Base-by-base conservation (phyloP, 345 rosid species). In the Lepidium africanum region DNA sequence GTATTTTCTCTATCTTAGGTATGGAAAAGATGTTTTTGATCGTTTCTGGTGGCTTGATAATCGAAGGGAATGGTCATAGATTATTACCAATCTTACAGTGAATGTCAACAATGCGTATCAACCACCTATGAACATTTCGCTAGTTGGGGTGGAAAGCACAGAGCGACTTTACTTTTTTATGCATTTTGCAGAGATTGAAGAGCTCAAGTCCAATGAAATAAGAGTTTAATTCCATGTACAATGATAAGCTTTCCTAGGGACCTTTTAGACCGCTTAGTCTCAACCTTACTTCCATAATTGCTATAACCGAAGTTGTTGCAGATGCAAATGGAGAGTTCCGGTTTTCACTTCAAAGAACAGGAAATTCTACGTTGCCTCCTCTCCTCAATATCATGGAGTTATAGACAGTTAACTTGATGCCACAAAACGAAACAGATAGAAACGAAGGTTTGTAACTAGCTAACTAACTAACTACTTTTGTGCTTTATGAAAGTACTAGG, bases 171-270 rank as follows among this genome's bases (percentile, higher is more conserved):
- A 65, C 21, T 10, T 52, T 10, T 67, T 19, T 46, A 16, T 81
- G 62, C 76, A 82, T 48, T 80, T 82, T 2, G 67, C 76, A 13
- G 84, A 80, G 63, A 50, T 80, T 11, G 14, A 30, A 63, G 3
- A 59, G 48, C 54, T 49, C 1, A 10, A 7, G 7, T 13, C 63
- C 10, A 80, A 71, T 15, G 76, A 83, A 38, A 48, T 66, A 4
- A 52, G 84, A 51, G 48, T 35, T 80, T 36, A 65, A 25, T 43
- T 65, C 76, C 13, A 41, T 27, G 39, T 1, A 30, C 40, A 74
- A 80, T 23, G 76, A 72, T 7, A 6, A 10, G 9, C 15, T 5
- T 13, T 55, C 39, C 36, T 7, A 2, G 8, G 54, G 62, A 33
- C 67, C 81, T 5, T 1, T 76, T 6, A 4, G 0, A 17, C 79